These are phyloP conservation scores for Mucor lusitanicus DNA, from an alignment of 371 early-diverging fungal species.

Conservation along the genomic window DNA sequence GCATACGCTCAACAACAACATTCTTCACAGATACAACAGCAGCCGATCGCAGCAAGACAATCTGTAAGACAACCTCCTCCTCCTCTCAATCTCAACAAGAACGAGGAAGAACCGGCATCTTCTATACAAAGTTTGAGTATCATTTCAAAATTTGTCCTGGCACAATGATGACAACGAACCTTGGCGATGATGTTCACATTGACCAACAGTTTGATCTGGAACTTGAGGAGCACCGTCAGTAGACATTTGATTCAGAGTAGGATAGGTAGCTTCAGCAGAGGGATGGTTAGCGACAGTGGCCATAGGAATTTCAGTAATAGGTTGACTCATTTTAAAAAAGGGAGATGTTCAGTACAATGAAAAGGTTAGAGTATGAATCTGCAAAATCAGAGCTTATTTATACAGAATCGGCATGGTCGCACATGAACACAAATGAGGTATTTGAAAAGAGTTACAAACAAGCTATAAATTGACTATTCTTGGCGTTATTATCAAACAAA, in stretches of 20 bases:
- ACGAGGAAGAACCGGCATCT: neutral
- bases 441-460: neutral
- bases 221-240: conserved; percentile 1
- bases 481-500: neutral
- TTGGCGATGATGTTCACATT: conserved; percentile 6
- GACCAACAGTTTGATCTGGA: neutral
- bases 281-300: conserved; percentile 3
- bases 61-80: conserved; percentile 34
- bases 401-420: neutral
- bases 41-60: conserved; percentile 34
- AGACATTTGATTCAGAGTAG: conserved; percentile 18
- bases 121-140: neutral
- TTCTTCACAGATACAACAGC: conserved; percentile 31
- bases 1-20: conserved; percentile 17
- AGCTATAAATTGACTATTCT: neutral
- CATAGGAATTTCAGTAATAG: conserved; percentile 11
- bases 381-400: neutral
- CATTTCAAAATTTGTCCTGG: neutral
- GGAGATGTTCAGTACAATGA: neutral
- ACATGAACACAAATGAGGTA: neutral
- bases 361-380: neutral
- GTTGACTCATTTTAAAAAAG: neutral
- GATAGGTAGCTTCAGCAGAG: conserved; percentile 10
- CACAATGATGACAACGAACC: neutral
- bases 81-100: conserved; percentile 24